Evolutionary conservation across 1,284 basidiomycete genomes (phyloP).

Genomic region (Ceratobasidium sp.): DNA sequence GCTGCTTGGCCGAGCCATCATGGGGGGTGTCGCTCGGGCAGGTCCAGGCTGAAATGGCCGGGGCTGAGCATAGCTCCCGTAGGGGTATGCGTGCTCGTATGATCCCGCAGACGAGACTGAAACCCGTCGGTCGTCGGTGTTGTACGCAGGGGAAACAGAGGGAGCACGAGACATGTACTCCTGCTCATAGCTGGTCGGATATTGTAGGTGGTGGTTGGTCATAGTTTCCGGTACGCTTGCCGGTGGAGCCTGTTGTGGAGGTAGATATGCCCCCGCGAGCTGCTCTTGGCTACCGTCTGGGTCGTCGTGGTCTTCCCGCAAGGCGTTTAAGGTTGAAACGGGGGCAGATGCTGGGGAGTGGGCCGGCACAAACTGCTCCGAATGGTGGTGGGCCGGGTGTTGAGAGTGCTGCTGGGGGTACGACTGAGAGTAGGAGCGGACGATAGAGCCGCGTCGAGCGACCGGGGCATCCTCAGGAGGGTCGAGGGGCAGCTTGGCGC

Average conservation of each 20-base stretch:
- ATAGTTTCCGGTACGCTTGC: neutral
- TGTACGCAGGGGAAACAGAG: slow-evolving; percentile 4
- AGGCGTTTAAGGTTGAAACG: neutral
- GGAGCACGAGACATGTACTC: slow-evolving; percentile 15
- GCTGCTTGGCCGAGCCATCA: neutral
- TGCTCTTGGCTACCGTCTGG: neutral
- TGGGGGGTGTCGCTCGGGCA: slow-evolving; percentile 18
- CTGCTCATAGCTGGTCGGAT: neutral
- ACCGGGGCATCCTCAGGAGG: neutral
- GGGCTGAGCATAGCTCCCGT: neutral
- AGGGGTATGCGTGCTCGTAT: slow-evolving; percentile 18
- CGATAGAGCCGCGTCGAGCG: neutral
- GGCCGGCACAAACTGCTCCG: neutral
- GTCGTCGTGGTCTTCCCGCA: slow-evolving; percentile 1
- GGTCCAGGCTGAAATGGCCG: slow-evolving; percentile 3
- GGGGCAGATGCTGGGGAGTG: slow-evolving; percentile 14
- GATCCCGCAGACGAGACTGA: slow-evolving; percentile 22
- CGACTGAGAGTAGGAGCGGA: neutral
- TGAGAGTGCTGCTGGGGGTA: neutral
- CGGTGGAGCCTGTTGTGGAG: neutral
- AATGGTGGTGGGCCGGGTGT: neutral
- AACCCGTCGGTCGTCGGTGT: slow-evolving; percentile 16
- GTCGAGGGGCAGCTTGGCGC: neutral
- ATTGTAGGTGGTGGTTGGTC: slow-evolving; percentile 11
- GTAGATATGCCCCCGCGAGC: too few species aligned